These are phyloP conservation scores for Trichophyton equinum DNA, from an alignment of 2,329 filamentous ascomycete species.

Conservation along the genomic window DNA sequence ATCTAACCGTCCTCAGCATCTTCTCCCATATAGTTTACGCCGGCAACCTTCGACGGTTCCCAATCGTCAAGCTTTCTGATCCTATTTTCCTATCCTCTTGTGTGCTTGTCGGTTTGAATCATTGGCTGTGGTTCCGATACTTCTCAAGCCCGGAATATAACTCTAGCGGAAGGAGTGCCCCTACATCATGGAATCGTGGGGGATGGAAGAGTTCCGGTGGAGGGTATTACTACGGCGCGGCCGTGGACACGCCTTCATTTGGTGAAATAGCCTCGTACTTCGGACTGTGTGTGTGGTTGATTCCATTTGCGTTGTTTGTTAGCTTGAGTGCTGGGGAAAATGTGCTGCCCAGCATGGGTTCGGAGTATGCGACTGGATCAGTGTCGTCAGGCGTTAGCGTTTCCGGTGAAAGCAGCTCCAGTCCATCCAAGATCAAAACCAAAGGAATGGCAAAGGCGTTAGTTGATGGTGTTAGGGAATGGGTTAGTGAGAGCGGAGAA, in stretches of 20 bases:
- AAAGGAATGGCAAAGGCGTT: constrained; percentile 52
- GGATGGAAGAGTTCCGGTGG: constrained; percentile 15
- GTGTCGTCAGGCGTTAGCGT: constrained; percentile 3
- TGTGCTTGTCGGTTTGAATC: constrained; percentile 72
- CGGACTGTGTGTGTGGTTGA: constrained; percentile 89
- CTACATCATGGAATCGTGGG: neutral
- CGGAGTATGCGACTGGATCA: constrained; percentile 51
- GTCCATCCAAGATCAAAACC: constrained; percentile 35
- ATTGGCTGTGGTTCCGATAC: constrained; percentile 91
- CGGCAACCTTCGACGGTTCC: constrained; percentile 67
- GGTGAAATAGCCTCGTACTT: constrained; percentile 95
- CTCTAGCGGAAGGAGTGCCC: constrained; percentile 25
- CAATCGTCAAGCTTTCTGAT: constrained; percentile 72
- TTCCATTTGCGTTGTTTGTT: constrained; percentile 90
- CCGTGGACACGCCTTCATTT: constrained; percentile 56
- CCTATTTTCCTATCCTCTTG: constrained; percentile 78
- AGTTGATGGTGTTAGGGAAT: constrained; percentile 47
- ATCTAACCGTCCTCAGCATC: constrained; percentile 61
- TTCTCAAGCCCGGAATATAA: constrained; percentile 52
- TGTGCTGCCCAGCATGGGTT: constrained; percentile 83
- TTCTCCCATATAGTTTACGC: constrained; percentile 73
- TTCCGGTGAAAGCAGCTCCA: constrained; percentile 10
- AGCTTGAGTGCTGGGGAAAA: constrained; percentile 90
- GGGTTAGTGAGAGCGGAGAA: constrained; percentile 50
- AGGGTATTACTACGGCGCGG: constrained; percentile 27